Percentiles rank a stretch among this genome's conserved stretches.
Conservation (phyloP, 495 filamentous ascomycete genomes). For the Geoglossum glabrum region DNA sequence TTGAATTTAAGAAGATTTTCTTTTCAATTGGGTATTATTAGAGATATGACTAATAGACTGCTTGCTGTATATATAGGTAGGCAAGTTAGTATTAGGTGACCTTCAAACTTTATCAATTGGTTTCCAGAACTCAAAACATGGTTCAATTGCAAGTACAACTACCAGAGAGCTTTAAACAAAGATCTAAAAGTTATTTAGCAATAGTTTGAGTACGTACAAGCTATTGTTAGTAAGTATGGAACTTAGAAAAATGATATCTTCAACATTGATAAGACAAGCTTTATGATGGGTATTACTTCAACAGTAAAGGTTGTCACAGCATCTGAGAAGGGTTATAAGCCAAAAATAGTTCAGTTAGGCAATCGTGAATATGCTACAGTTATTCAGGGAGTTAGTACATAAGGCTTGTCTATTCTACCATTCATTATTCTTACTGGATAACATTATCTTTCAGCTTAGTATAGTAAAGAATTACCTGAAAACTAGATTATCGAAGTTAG, state of each 20-base stretch:
- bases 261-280: slow-evolving; percentile 9
- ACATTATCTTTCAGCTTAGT: not conserved
- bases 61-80: not conserved
- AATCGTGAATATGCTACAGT: not conserved
- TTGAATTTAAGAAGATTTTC: not conserved
- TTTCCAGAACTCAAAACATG: not conserved
- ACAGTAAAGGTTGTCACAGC: slow-evolving; percentile 4
- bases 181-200: not conserved
- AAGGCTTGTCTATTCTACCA: not conserved
- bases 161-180: not conserved
- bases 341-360: not conserved
- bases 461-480: not conserved
- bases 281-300: slow-evolving; percentile 7
- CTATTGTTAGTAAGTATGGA: not conserved
- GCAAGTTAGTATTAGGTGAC: not conserved
- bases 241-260: slow-evolving; percentile 2
- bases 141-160: not conserved
- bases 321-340: not conserved
- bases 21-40: not conserved
- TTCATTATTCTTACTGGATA: not conserved
- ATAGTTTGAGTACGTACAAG: not conserved
- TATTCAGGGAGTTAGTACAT: not conserved
- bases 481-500: not conserved
- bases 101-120: not conserved
- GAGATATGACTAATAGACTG: not conserved